Evolutionary conservation across 345 rosid species (phyloP).

Genomic region (Arabidopsis arenosa): DNA sequence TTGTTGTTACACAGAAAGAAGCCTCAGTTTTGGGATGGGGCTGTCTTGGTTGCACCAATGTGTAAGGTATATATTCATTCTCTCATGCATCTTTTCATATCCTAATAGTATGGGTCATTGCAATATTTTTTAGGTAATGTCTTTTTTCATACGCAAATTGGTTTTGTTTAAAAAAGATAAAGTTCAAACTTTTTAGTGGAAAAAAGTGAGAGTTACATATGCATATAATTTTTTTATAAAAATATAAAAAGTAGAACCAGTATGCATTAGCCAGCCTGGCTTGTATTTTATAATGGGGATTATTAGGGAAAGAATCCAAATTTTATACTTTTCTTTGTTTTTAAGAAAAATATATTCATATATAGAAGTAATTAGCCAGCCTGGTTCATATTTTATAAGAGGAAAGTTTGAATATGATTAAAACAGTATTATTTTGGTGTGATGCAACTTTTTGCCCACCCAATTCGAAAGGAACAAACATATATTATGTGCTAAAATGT

Average conservation of each 20-base stretch:
- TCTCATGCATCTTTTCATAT: background rate
- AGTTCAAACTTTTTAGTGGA: too few species aligned
- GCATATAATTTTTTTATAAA: too few species aligned
- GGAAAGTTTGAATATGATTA: background rate
- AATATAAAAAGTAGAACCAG: too few species aligned
- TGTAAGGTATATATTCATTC: conserved; percentile 57
- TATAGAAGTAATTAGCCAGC: background rate
- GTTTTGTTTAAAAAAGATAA: too few species aligned
- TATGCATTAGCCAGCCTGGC: too few species aligned
- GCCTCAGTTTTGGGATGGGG: conserved; percentile 84
- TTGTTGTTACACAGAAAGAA: conserved; percentile 65
- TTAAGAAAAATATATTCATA: too few species aligned
- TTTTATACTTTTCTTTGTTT: too few species aligned
- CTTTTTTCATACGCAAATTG: too few species aligned
- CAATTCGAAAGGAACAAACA: background rate
- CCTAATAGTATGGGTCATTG: background rate
- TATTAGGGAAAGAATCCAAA: too few species aligned
- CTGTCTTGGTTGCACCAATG: conserved; percentile 87
- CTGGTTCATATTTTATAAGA: background rate
- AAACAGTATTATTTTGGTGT: background rate
- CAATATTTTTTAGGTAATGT: too few species aligned
- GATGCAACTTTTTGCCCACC: background rate
- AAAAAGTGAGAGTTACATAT: too few species aligned
- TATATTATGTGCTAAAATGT: background rate
- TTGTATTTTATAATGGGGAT: too few species aligned